Evolutionary conservation across 208 protist genomes (phyloP).

Genomic region (Acanthamoeba royreba): DNA sequence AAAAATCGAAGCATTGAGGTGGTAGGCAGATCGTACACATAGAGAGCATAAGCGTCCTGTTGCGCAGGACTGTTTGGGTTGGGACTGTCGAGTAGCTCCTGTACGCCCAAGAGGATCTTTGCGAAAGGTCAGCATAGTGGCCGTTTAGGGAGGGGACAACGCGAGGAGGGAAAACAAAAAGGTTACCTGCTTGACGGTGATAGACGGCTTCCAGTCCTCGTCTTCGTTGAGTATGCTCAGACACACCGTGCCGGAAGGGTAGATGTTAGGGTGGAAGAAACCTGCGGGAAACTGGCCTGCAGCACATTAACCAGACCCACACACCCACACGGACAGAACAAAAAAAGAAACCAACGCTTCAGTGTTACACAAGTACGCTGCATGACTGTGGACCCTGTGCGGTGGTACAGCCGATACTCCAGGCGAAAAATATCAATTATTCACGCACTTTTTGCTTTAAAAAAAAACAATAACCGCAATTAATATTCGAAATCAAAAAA

Average conservation of each 20-base stretch:
- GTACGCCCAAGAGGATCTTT: slow-evolving; percentile 97
- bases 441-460: too few species aligned
- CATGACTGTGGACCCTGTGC: too few species aligned
- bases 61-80: slow-evolving; percentile 98
- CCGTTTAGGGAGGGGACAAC: background rate
- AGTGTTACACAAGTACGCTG: too few species aligned
- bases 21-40: background rate
- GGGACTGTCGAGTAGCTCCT: slow-evolving; percentile 95
- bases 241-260: slow-evolving; percentile 97
- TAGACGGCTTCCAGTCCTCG: slow-evolving; percentile 97
- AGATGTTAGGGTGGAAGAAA: slow-evolving; percentile 99
- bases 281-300: slow-evolving; percentile 90
- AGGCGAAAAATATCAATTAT: too few species aligned
- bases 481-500: background rate
- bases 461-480: too few species aligned
- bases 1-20: background rate
- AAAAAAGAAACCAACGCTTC: background rate
- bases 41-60: slow-evolving; percentile 88
- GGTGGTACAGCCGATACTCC: too few species aligned
- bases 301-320: background rate
- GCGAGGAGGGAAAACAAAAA: background rate
- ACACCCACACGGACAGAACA: slow-evolving; percentile 33
- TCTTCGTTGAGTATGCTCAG: slow-evolving; percentile 98
- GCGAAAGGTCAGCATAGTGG: background rate
- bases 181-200: slow-evolving; percentile 94